Conservation (phyloP, 768 basidiomycete genomes). For the Rhodotorula toruloides region DNA sequence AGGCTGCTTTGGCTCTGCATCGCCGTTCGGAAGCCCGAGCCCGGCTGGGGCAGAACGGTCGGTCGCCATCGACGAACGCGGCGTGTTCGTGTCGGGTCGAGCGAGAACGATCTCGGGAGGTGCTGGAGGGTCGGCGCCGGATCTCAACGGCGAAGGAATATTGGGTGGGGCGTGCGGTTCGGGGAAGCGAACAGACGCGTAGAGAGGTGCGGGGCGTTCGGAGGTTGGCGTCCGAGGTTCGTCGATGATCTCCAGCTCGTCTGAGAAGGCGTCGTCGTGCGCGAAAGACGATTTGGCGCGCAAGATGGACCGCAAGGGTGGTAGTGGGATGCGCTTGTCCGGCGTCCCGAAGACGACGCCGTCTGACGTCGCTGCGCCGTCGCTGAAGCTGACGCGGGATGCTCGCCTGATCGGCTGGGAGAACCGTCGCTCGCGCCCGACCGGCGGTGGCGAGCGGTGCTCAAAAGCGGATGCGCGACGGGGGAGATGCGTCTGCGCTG, state of each 20-base stretch:
- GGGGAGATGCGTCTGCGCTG: constrained; percentile 9
- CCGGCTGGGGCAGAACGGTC: constrained; percentile 60
- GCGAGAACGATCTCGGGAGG: constrained; percentile 64
- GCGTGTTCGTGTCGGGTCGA: constrained; percentile 46
- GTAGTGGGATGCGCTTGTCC: too few species aligned
- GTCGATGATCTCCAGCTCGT: too few species aligned
- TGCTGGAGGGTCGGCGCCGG: constrained; percentile 49
- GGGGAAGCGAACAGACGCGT: constrained; percentile 10
- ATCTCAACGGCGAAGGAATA: background rate
- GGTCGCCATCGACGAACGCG: constrained; percentile 55
- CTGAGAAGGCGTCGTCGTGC: too few species aligned
- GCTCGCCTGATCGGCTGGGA: too few species aligned
- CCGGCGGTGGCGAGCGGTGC: too few species aligned
- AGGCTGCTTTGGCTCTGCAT: too few species aligned
- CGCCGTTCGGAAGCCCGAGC: background rate
- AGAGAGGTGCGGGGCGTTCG: background rate
- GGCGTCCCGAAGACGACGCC: too few species aligned
- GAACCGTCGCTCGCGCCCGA: background rate
- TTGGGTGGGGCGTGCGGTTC: constrained; percentile 3
- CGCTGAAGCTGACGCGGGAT: too few species aligned
- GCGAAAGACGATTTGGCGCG: too few species aligned
- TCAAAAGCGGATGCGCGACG: background rate
- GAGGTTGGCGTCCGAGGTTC: too few species aligned
- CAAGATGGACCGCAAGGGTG: too few species aligned
- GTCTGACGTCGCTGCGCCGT: too few species aligned